These are phyloP conservation scores for Colletotrichum nymphaeae DNA, from an alignment of 2,329 filamentous ascomycete genomes.

Conservation along the genomic window DNA sequence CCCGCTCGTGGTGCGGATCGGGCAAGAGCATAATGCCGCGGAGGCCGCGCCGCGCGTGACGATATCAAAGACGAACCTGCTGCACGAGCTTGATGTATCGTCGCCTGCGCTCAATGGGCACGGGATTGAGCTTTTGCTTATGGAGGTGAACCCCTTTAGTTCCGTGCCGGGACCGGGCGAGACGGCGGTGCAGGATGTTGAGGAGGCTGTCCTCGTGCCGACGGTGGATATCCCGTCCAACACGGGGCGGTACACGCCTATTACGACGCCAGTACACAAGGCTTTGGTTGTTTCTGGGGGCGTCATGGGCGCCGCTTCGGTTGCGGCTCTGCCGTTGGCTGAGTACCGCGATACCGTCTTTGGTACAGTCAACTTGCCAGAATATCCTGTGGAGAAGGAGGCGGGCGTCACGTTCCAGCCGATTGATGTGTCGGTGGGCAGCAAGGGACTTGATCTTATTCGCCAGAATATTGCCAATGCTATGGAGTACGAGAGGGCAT, in stretches of 20 bases:
- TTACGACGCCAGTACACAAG: conserved; percentile 87
- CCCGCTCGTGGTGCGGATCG: conserved; percentile 70
- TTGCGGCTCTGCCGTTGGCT: conserved; percentile 56
- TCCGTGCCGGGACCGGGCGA: conserved; percentile 49
- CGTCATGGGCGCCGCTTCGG: conserved; percentile 71
- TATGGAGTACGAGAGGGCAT: conserved; percentile 77
- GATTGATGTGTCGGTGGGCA: conserved; percentile 73
- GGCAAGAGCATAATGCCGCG: conserved; percentile 9
- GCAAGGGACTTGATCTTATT: conserved; percentile 73
- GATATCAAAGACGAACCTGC: conserved; percentile 47
- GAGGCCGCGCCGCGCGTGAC: conserved; percentile 11
- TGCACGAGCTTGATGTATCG: conserved; percentile 71
- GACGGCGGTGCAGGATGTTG: conserved; percentile 54
- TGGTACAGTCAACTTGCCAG: conserved; percentile 69
- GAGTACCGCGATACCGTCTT: conserved; percentile 56
- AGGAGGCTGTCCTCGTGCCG: conserved; percentile 80
- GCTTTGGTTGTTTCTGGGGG: conserved; percentile 81
- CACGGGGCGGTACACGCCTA: conserved; percentile 71
- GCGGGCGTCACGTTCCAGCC: conserved; percentile 59
- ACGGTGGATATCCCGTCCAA: conserved; percentile 76
- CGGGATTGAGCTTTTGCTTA: conserved; percentile 73
- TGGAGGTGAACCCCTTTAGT: conserved; percentile 62
- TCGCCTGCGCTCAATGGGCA: conserved; percentile 70
- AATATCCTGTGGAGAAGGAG: conserved; percentile 50
- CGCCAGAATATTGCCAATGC: conserved; percentile 77